Evolutionary conservation across 2,329 filamentous ascomycete genomes (phyloP), one percentile per base, ranked within the genome.

Genomic region (Tetracladium maxilliforme): DNA sequence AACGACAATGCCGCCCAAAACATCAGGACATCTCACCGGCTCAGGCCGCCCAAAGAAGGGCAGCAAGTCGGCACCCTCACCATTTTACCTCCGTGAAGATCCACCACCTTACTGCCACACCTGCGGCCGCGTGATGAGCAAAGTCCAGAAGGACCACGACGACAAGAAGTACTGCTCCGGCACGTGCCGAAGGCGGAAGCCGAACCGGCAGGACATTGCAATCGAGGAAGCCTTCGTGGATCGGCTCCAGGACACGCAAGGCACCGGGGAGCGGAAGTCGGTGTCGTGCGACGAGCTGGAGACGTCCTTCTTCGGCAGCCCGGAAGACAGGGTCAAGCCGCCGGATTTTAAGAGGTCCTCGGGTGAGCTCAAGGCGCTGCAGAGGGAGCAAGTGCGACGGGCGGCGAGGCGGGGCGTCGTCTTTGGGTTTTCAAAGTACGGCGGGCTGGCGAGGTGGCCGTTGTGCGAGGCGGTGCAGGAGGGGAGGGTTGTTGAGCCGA

Each of bases 391-490:
- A n/a, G n/a, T n/a, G n/a, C n/a, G n/a, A n/a, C n/a, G n/a, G n/a
- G 70, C 70, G 0, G 74, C 74, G 3, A 61, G 73, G 36, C 56
- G 70, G 13, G 61, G 59, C 3, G 64, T 64, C 29, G 64, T 64
- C 0, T 70, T 70, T 46, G 64, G 65, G 2, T 56, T 68, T 16
- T 27, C 38, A 2, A 41, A 48, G 4, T 32, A 42, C 14, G 22
- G 25, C 31, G 8, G 39, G 24, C 27, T 34, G 28, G 31, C 35
- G 7, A 33, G 36, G 22, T 44, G 43, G 32, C 52, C 54, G 28
- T 57, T 62, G 33, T 70, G 65, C 29, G 68, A 73, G 41, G 67
- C 65, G 6, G 48, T 72, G 3, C 70, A 71, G 64, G 51, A 56
- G 20, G 64, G 62, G 2, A 54, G 54, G 22, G 61, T 71, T 4